Evolutionary conservation across 2,329 filamentous ascomycete species (phyloP).

Genomic region (Arthrobotrys sphaeroides): DNA sequence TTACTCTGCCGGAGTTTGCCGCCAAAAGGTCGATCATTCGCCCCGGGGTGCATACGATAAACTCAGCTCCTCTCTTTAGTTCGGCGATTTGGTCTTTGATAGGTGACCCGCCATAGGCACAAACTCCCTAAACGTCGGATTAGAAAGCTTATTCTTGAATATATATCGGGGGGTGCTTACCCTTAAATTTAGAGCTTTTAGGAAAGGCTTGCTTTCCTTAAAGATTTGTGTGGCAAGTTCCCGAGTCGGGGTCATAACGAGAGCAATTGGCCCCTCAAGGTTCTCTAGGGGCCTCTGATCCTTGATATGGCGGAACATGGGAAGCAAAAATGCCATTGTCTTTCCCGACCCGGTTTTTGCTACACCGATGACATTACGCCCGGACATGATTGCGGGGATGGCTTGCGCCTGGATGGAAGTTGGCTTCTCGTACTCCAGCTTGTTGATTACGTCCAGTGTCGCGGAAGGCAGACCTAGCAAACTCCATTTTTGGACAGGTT

Average conservation of each 20-base stretch:
- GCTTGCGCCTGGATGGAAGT: slow-evolving; percentile 96
- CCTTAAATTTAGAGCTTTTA: slow-evolving; percentile 84
- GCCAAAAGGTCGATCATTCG: slow-evolving; percentile 99
- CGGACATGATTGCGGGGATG: slow-evolving; percentile 93
- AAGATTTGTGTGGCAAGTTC: slow-evolving; percentile 95
- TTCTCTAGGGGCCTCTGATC: slow-evolving; percentile 76
- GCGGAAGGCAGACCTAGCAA: slow-evolving; percentile 86
- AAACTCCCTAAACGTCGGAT: slow-evolving; percentile 88
- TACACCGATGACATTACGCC: slow-evolving; percentile 92
- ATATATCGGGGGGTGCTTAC: slow-evolving; percentile 51
- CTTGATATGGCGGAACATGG: slow-evolving; percentile 98
- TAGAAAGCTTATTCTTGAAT: slow-evolving; percentile 65
- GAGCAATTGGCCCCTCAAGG: slow-evolving; percentile 83
- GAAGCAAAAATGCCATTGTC: slow-evolving; percentile 91
- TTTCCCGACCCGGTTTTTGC: slow-evolving; percentile 98
- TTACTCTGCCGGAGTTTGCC: slow-evolving; percentile 77
- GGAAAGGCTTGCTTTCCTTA: slow-evolving; percentile 90
- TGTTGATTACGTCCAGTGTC: slow-evolving; percentile 83
- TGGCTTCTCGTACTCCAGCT: slow-evolving; percentile 83
- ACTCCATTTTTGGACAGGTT: slow-evolving; percentile 95
- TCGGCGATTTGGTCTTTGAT: slow-evolving; percentile 98
- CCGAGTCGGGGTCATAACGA: slow-evolving; percentile 93
- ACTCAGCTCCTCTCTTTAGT: slow-evolving; percentile 91
- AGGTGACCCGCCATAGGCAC: slow-evolving; percentile 91
- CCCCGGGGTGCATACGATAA: slow-evolving; percentile 93